These are phyloP conservation scores for Nicotiana tomentosiformis DNA, from an alignment of 257 asterid species.

Conservation along the genomic window DNA sequence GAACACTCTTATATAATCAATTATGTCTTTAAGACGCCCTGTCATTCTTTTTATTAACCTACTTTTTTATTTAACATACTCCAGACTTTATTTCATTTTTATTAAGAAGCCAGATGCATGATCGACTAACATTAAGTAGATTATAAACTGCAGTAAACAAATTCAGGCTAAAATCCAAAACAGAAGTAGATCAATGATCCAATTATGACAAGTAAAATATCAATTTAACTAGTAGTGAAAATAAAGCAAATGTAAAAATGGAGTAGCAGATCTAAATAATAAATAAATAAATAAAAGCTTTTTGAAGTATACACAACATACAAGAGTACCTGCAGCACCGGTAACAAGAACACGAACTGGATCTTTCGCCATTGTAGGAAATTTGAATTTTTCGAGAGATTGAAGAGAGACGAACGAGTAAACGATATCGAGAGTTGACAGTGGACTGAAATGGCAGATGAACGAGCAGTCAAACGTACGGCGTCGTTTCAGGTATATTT, in stretches of 20 bases:
- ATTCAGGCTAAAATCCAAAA: too few relatives aligned
- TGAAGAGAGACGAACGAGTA: background rate
- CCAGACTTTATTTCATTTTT: too few relatives aligned
- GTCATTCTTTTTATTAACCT: too few relatives aligned
- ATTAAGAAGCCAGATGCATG: too few relatives aligned
- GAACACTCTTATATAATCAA: too few relatives aligned
- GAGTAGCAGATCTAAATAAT: background rate
- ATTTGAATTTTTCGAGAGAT: background rate
- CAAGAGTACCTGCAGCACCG: slow-evolving; percentile 68
- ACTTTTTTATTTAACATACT: too few relatives aligned
- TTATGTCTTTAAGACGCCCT: too few relatives aligned
- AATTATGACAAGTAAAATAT: too few relatives aligned
- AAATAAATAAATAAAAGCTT: background rate
- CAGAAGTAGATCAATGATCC: too few relatives aligned
- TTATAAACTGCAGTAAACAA: too few relatives aligned
- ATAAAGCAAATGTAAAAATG: background rate
- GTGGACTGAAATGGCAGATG: background rate
- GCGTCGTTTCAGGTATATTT: background rate
- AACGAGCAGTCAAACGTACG: background rate
- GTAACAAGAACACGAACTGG: slow-evolving; percentile 85
- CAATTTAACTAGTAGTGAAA: too few relatives aligned
- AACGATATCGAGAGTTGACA: background rate
- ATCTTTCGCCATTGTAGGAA: slow-evolving; percentile 48
- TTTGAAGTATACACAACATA: background rate
- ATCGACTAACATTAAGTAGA: too few relatives aligned